Base-by-base conservation (phyloP, 2,329 filamentous ascomycete genomes). In the Calonectria honghensis region DNA sequence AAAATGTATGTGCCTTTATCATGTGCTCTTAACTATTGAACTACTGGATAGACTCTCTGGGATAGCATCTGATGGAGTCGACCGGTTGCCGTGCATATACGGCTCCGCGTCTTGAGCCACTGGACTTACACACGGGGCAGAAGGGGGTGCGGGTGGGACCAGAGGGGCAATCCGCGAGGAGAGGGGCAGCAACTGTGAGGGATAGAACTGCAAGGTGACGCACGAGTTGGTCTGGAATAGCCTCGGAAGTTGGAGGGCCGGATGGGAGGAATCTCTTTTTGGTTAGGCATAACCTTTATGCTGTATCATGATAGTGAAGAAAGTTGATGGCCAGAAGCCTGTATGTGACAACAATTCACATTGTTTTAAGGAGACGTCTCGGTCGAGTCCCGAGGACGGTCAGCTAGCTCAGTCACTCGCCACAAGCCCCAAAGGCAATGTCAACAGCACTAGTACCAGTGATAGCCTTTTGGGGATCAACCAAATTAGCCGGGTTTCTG, bases 371-470 rank as follows among this genome's bases (percentile, higher is more conserved):
- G 61, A 65, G n/a, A 61, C 57, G 59, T 81, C 77, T 81, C 79
- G 77, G 79, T 80, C 77, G 73, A 81, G 76, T 79, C 64, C 77
- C 79, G 77, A 81, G 76, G 65, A 73, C 78, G 78, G 79, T 66
- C 69, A 77, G 70, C 54, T 52, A 78, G 72, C 71, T 59, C 51
- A 67, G 6, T 48, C 51, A 39, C 32, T 63, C 32, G 41, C 10
- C 41, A n/a, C 41, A 52, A 27, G 18, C 13, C 39, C 50, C 31
- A 13, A 27, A 51, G 20, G 29, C 65, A 20, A 48, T 27, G 18
- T 48, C 20, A 48, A 24, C 45, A 50, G 27, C 16, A 24, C 24
- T 24, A 24, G 24, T 20, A 18, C 52, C 13, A 35, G 16, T 32
- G 52, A 29, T 61, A 18, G 6, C 11, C 16, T 13, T 31, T 39